Conservation (phyloP, 768 basidiomycete species). For the Tricholoma flavovirens region DNA sequence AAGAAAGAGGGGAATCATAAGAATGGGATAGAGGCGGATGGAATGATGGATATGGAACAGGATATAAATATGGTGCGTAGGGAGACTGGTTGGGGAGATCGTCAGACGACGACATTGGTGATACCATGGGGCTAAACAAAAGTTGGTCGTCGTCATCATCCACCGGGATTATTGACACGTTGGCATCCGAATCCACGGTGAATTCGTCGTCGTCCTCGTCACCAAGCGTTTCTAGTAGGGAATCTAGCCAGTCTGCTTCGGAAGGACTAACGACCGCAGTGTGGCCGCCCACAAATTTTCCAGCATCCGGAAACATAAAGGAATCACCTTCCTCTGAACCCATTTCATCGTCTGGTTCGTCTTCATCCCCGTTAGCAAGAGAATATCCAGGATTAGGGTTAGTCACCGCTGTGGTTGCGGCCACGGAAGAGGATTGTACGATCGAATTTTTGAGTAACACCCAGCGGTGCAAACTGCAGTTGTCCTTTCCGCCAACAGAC, state of each 20-base stretch:
- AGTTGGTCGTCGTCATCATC: conserved; percentile 66
- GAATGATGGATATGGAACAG: conserved; percentile 60
- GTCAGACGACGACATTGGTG: conserved; percentile 75
- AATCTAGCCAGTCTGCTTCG: conserved; percentile 80
- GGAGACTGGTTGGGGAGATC: conserved; percentile 54
- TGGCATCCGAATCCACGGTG: conserved; percentile 37
- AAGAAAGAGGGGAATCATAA: conserved; percentile 43
- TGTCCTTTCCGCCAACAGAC: conserved; percentile 57
- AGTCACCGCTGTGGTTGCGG: conserved; percentile 27
- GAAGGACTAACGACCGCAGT: conserved; percentile 38
- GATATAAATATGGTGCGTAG: conserved; percentile 47
- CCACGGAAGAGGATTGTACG: conserved; percentile 42
- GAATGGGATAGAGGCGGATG: conserved; percentile 50
- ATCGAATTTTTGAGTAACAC: conserved; percentile 85
- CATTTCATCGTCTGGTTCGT: conserved; percentile 38
- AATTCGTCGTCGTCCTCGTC: conserved; percentile 66
- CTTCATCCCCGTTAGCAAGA: conserved; percentile 35
- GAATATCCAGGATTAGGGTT: conserved; percentile 26
- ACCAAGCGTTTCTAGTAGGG: conserved; percentile 66
- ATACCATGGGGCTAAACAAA: conserved; percentile 54
- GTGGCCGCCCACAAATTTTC: conserved; percentile 40
- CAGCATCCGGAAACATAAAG: conserved; percentile 80
- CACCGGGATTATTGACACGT: conserved; percentile 39
- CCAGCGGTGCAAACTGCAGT: conserved; percentile 77
- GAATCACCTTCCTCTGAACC: conserved; percentile 54